Percentiles rank a stretch among this genome's conserved stretches.
Conservation (phyloP, 306 rosid genomes). For the Oxytropis ochrocephala region DNA sequence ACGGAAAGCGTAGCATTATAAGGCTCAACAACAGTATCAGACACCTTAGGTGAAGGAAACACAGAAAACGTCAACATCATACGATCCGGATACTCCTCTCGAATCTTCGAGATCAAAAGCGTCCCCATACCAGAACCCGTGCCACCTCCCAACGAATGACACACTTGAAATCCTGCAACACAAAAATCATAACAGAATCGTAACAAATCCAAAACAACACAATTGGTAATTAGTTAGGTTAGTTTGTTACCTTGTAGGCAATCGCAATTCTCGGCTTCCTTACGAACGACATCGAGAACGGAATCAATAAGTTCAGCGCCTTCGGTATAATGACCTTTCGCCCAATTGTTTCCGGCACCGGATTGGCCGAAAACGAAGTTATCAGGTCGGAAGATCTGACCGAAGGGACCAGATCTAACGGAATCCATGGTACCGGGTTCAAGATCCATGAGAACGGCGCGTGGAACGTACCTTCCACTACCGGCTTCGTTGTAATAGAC, state of each 20-base stretch:
- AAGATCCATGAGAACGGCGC: conserved; percentile 50
- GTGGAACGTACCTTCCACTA: conserved; percentile 43
- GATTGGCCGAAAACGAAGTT: conserved; percentile 44
- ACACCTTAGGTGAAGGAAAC: conserved; percentile 48
- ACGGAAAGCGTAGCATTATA: conserved; percentile 48
- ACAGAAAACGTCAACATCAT: conserved; percentile 52
- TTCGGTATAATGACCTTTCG: conserved; percentile 44
- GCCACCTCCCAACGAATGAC: conserved; percentile 50
- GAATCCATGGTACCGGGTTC: conserved; percentile 49
- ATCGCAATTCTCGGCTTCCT: conserved; percentile 46
- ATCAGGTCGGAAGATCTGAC: conserved; percentile 44
- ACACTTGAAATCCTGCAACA: conserved; percentile 40
- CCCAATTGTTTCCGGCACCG: conserved; percentile 48
- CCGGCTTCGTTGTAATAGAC: conserved; percentile 43
- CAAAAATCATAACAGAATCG: not conserved
- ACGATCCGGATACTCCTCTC: conserved; percentile 47
- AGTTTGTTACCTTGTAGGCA: conserved; percentile 27
- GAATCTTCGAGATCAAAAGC: conserved; percentile 42
- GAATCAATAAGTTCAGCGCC: conserved; percentile 44
- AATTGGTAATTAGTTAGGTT: not conserved
- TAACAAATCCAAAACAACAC: not conserved
- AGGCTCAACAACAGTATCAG: conserved; percentile 49
- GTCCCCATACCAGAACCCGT: conserved; percentile 52
- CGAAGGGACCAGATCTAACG: conserved; percentile 40
- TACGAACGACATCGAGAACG: conserved; percentile 40